These are phyloP conservation scores for Trematosphaeria pertusa DNA, from an alignment of 2,329 filamentous ascomycete species.

Conservation along the genomic window DNA sequence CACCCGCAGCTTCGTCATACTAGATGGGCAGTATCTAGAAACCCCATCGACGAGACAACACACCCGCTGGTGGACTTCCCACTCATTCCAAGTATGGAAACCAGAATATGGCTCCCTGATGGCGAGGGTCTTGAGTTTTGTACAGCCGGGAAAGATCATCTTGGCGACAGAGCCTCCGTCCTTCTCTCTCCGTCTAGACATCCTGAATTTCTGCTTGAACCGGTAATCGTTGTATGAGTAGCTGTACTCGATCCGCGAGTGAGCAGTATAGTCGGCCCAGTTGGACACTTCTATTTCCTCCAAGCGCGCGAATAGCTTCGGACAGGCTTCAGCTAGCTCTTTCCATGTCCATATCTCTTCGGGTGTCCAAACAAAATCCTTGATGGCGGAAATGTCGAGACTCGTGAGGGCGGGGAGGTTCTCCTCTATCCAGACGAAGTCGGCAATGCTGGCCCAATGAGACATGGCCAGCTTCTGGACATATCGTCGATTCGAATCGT, in stretches of 20 bases:
- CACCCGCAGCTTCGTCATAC: conserved; percentile 40
- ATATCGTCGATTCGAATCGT: conserved; percentile 36
- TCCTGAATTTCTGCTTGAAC: conserved; percentile 44
- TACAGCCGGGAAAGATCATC: conserved; percentile 42
- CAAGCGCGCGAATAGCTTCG: conserved; percentile 36
- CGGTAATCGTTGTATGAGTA: conserved; percentile 47
- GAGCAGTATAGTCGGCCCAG: conserved; percentile 46
- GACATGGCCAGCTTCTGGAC: conserved; percentile 46
- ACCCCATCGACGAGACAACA: conserved; percentile 46
- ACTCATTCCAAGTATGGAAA: conserved; percentile 47
- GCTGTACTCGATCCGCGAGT: conserved; percentile 46
- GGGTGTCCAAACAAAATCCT: conserved; percentile 47
- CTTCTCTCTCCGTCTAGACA: conserved; percentile 43
- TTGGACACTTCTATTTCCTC: conserved; percentile 45
- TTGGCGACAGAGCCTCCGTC: conserved; percentile 43
- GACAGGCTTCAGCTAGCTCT: conserved; percentile 40
- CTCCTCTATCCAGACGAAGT: conserved; percentile 47
- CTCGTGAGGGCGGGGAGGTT: conserved; percentile 41
- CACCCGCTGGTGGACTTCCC: conserved; percentile 47
- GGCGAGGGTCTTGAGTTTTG: conserved; percentile 38
- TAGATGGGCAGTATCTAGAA: conserved; percentile 36
- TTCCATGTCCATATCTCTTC: conserved; percentile 48
- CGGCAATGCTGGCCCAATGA: conserved; percentile 44
- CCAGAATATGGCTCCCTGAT: conserved; percentile 43
- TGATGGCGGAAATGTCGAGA: conserved; percentile 45